phyloP scores from a whole-genome alignment of 2,329 filamentous ascomycete species.

The Nothophoma quercina region DNA sequence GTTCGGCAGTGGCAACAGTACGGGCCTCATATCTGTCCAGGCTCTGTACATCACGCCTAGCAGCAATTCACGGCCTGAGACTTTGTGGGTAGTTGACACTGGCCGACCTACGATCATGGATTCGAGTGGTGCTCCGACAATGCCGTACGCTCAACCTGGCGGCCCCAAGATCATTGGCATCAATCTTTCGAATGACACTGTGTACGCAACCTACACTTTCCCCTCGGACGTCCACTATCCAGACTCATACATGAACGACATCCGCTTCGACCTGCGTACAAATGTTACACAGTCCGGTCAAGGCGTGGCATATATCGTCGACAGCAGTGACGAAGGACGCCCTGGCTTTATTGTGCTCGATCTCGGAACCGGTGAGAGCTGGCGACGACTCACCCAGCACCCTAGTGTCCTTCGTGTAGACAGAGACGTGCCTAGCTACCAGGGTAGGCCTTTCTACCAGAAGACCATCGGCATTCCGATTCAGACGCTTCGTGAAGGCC shows the following conservation, averaged over 20 bases:
- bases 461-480: constrained; percentile 41
- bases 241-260: constrained; percentile 61
- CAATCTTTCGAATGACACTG: constrained; percentile 53
- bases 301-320: constrained; percentile 61
- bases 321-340: constrained; percentile 54
- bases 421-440: constrained; percentile 56
- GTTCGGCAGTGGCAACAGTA: constrained; percentile 55
- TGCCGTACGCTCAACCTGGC: constrained; percentile 50
- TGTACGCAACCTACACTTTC: constrained; percentile 61
- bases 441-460: constrained; percentile 55
- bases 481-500: constrained; percentile 53
- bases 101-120: constrained; percentile 50
- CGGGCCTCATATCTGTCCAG: constrained; percentile 58
- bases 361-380: constrained; percentile 56
- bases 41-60: constrained; percentile 57
- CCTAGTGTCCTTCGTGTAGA: constrained; percentile 46
- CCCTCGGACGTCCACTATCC: constrained; percentile 53
- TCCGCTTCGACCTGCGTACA: constrained; percentile 59
- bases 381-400: constrained; percentile 56
- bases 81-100: constrained; percentile 61
- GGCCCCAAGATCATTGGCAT: constrained; percentile 62
- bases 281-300: constrained; percentile 51
- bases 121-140: constrained; percentile 33
- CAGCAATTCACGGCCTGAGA: constrained; percentile 43
- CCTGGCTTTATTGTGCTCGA: constrained; percentile 61